These are phyloP conservation scores for Citrus mangshanensis DNA, from an alignment of 345 rosid species.

Conservation along the genomic window DNA sequence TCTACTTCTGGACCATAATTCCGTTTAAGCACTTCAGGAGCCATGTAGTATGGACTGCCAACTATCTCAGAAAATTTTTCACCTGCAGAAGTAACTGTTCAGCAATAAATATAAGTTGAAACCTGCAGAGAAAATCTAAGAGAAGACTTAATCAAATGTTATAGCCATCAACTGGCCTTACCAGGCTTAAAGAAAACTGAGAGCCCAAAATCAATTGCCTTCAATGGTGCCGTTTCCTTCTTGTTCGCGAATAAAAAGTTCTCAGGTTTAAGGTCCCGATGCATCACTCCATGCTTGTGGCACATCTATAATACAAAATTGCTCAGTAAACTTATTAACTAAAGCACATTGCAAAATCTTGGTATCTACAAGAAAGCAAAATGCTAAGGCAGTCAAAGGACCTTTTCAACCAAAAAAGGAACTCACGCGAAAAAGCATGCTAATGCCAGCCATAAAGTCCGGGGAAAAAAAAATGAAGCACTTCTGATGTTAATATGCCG, in stretches of 20 bases:
- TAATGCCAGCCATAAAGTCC: not conserved
- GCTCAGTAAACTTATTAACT: conserved; percentile 3
- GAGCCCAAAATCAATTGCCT: conserved; percentile 94
- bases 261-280: conserved; percentile 91
- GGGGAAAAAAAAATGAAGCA: not conserved
- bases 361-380: not conserved
- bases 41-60: conserved; percentile 99
- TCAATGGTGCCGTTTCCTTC: conserved; percentile 78
- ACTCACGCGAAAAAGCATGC: not conserved
- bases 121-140: not conserved
- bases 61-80: conserved; percentile 87
- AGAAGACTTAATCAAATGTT: not conserved
- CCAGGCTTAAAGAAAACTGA: conserved; percentile 96
- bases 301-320: conserved; percentile 56
- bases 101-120: not conserved
- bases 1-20: conserved; percentile 92
- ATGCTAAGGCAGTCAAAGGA: not conserved
- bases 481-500: not conserved
- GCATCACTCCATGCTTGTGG: conserved; percentile 90
- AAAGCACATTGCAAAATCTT: not conserved
- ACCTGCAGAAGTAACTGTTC: conserved; percentile 42
- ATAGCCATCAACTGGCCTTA: conserved; percentile 27
- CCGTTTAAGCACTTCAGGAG: conserved; percentile 89
- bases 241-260: conserved; percentile 88
- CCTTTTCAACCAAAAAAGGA: not conserved